Base-by-base conservation (phyloP, 768 basidiomycete species). In the Asterophora lycoperdoides region DNA sequence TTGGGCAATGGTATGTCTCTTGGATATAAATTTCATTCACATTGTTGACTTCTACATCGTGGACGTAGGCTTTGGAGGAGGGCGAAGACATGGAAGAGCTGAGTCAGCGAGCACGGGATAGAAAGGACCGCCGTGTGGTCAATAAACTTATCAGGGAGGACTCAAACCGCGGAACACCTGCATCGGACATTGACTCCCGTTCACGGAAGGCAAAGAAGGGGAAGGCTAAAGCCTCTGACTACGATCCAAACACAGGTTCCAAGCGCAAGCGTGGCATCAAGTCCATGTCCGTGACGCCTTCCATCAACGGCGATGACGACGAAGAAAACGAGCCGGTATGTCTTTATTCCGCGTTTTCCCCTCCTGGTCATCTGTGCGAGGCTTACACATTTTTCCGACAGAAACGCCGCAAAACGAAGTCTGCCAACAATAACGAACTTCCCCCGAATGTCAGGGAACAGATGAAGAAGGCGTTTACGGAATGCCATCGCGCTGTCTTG, bases 351-450 rank as follows among this genome's bases (percentile, higher is more conserved):
- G 23, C 23, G 23, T 23, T 30, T 45, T 23, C 42, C 29, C 48
- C 32, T 47, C 56, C 56, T 20, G 48, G 33, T 38, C 8, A 36
- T 15, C 28, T 40, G 30, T 18, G 33, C 23, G n/a, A 28, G 32
- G 4, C 23, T 49, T 26, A 14, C 43, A 8, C 29, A n/a, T 5
- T 41, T 36, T 8, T 17, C 15, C 32, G 48, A 44, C 55, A 92
- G 89, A 93, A 93, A 80, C 87, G 91, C 45, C 87, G 90, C 49
- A 93, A 89, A 70, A 84, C 78, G 29, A 86, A 84, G 57, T 41
- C 53, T 39, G 62, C 55, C 39, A 67, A 63, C 39, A 67, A 63
- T 53, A 65, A 73, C 17, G 86, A 89, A 17, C 58, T 86, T 18
- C 59, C 82, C 8, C 72, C 81, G 5, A 73, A 75, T 7, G 58